These are phyloP conservation scores for Drechslera avenae DNA, from an alignment of 2,329 filamentous ascomycete genomes.

Conservation along the genomic window DNA sequence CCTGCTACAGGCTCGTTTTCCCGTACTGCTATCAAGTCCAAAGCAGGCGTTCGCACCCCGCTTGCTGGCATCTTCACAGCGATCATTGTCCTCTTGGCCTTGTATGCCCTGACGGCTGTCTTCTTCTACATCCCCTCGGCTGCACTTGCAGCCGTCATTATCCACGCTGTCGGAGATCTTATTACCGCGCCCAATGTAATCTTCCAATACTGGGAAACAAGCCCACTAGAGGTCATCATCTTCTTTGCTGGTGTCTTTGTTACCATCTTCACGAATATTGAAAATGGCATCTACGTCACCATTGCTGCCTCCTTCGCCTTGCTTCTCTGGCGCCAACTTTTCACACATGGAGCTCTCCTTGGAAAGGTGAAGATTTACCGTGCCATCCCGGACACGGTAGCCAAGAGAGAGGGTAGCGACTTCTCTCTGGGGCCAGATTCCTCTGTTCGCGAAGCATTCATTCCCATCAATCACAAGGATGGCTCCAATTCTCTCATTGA, in stretches of 20 bases:
- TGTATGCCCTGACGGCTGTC: conserved; percentile 84
- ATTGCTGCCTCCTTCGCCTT: conserved; percentile 77
- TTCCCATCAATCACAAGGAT: conserved; percentile 85
- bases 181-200: conserved; percentile 89
- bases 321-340: conserved; percentile 81
- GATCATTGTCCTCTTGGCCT: conserved; percentile 81
- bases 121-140: conserved; percentile 94
- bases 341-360: conserved; percentile 76
- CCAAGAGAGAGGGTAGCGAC: conserved; percentile 44
- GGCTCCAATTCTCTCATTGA: conserved; percentile 86
- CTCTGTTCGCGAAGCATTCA: conserved; percentile 36
- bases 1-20: conserved; percentile 95
- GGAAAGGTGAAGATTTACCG: conserved; percentile 84
- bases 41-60: conserved; percentile 90
- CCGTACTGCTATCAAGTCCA: conserved; percentile 94
- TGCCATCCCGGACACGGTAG: conserved; percentile 76
- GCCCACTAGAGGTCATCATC: conserved; percentile 85
- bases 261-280: conserved; percentile 85
- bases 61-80: conserved; percentile 90
- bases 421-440: conserved; percentile 14
- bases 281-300: conserved; percentile 90
- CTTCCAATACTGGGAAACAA: conserved; percentile 94
- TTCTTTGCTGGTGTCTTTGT: conserved; percentile 93
- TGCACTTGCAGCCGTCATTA: conserved; percentile 84
- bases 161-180: conserved; percentile 91